Evolutionary conservation across 768 basidiomycete genomes (phyloP).

Genomic region (Phanerochaete carnosa): DNA sequence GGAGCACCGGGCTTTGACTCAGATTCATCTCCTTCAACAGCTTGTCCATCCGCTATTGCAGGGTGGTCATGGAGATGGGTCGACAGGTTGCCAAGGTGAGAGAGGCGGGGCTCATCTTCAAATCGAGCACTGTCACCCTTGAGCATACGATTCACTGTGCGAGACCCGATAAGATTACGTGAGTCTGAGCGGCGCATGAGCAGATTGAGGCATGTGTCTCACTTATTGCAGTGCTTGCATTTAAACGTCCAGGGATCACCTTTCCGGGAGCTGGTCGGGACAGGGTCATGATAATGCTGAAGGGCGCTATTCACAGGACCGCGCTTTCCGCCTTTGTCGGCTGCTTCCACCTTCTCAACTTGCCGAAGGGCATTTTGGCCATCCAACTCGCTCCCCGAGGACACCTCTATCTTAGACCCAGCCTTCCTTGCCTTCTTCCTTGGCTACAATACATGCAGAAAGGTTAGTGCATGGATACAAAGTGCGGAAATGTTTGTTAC

Average conservation of each 20-base stretch:
- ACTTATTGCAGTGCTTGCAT: neutral
- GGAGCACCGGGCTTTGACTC: too few relatives aligned
- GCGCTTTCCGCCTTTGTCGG: neutral
- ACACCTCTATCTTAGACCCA: neutral
- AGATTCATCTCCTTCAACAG: neutral
- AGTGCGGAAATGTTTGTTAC: neutral
- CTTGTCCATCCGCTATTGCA: neutral
- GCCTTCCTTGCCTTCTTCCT: neutral
- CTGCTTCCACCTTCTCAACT: neutral
- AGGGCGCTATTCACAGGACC: neutral
- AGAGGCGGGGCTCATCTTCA: neutral
- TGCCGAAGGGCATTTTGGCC: neutral
- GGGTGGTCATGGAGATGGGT: neutral
- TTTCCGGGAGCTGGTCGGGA: neutral
- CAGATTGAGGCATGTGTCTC: neutral
- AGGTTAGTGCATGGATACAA: neutral
- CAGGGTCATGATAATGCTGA: neutral
- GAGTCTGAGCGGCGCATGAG: neutral
- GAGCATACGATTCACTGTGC: neutral
- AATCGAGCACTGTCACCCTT: neutral
- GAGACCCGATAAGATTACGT: neutral
- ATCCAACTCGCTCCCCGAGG: neutral
- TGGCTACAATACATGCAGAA: neutral
- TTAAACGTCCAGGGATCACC: neutral
- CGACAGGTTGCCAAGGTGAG: slow-evolving; percentile 2